Base-by-base conservation (phyloP, 805 yeast genomes). In the Wickerhamomyces alni region DNA sequence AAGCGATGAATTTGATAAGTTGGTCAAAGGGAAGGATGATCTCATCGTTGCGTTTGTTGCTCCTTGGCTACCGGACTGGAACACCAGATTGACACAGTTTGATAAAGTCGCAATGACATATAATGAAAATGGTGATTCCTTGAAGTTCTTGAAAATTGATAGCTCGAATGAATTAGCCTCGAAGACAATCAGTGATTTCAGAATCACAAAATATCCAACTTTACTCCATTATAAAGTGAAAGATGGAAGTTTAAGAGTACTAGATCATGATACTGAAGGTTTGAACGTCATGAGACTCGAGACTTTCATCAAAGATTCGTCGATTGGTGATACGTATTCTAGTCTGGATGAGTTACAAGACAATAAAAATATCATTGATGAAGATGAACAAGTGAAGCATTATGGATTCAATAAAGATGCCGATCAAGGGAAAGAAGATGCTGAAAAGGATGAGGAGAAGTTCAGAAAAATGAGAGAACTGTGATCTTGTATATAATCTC, bases 11-110 rank as follows among this genome's bases (percentile, higher is more conserved):
- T 38, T 39, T 12, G 43, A 38, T 10, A n/a, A 35, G 10, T 29
- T 40, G 2, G 22, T 45, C 10, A 17, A 39, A 9, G 36, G 29
- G 13, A 13, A 28, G 16, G 33, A 38, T 30, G 42, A 43, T 15
- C 59, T 55, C 17, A 43, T 59, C 1, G 19, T 67, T 12, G 61
- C 57, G 2, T 67, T 70, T 43, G 51, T 53, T 17, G 59, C 65
- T 2, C 67, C 71, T 2, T 66, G 67, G 65, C 35, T 54, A 28
- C 57, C 58, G 5, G 50, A 45, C 8, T 62, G 69, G 60, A 60
- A 54, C 13, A 51, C 58, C 32, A 46, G 52, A 25, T 52, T 60
- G 24, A 59, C 66, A 8, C 57, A 56, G 36, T 61, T 57, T 43
- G 64, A 63, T 27, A 44, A 47, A 29, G 37, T 61, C 13, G 63